These are phyloP conservation scores for Pleurotus tuoliensis DNA, from an alignment of 768 basidiomycete species.

Conservation along the genomic window DNA sequence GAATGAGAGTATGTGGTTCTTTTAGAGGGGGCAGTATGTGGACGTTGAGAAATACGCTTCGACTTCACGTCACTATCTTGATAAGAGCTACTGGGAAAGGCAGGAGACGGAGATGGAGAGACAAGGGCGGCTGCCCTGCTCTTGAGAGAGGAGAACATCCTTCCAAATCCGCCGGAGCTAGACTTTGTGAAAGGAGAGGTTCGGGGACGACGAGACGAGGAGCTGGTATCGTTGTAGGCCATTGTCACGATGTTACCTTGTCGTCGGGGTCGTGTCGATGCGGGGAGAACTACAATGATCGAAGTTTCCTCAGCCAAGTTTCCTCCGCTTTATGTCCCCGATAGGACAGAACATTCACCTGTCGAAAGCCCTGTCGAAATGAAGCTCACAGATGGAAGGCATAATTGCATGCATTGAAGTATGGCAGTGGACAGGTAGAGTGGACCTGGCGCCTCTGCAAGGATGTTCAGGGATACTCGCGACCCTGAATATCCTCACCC, in stretches of 20 bases:
- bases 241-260: neutral
- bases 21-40: neutral
- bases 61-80: neutral
- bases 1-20: neutral
- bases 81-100: neutral
- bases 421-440: neutral
- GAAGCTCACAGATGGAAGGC: neutral
- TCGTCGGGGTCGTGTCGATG: neutral
- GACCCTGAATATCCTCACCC: slow-evolving; percentile 1
- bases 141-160: slow-evolving; percentile 6
- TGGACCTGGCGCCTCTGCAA: neutral
- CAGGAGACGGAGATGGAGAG: neutral
- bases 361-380: neutral
- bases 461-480: neutral
- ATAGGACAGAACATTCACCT: neutral
- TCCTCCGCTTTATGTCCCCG: neutral
- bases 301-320: neutral
- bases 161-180: neutral
- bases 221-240: neutral
- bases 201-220: neutral
- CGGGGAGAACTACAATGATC: neutral
- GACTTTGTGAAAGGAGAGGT: neutral
- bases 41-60: neutral
- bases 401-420: neutral
- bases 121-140: neutral